These are phyloP conservation scores for Leccinum broughii DNA, from an alignment of 768 basidiomycete genomes.

Conservation along the genomic window DNA sequence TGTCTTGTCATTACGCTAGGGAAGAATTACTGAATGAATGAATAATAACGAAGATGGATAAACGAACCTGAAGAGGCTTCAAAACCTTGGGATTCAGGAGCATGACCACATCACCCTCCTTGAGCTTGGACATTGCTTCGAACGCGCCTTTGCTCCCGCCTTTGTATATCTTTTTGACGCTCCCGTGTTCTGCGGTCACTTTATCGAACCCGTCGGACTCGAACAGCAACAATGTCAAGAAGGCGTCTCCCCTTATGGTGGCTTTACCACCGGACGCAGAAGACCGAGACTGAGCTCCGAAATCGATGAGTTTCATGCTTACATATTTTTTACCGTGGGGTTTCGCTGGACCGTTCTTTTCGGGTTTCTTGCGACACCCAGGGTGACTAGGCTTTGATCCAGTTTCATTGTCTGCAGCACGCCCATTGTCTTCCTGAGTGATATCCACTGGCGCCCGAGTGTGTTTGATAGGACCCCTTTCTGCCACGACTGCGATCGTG, in stretches of 20 bases:
- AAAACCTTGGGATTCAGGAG: conserved; percentile 86
- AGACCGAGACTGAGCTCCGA: conserved; percentile 61
- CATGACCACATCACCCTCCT: conserved; percentile 88
- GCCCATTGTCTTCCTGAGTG: conserved; percentile 46
- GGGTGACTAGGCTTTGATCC: conserved; percentile 8
- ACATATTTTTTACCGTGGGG: conserved; percentile 77
- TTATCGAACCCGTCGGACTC: conserved; percentile 77
- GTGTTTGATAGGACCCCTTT: conserved; percentile 77
- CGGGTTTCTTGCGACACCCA: conserved; percentile 13
- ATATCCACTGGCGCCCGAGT: conserved; percentile 63
- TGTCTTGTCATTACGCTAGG: conserved; percentile 39
- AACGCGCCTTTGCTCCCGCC: conserved; percentile 94
- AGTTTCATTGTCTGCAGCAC: conserved; percentile 34
- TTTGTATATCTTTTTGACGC: conserved; percentile 64
- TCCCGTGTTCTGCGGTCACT: conserved; percentile 50
- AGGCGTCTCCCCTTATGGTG: conserved; percentile 77
- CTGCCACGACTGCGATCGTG: conserved; percentile 93
- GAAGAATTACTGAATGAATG: background rate
- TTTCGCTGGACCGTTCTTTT: conserved; percentile 30
- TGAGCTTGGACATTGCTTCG: conserved; percentile 81
- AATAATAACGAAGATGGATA: background rate
- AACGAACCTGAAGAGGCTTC: conserved; percentile 78
- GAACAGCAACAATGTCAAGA: conserved; percentile 81
- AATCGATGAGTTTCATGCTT: conserved; percentile 81
- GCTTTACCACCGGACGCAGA: conserved; percentile 57